Conservation (phyloP, 352 stramenopile species). For the Thalassiosira ordinaria region DNA sequence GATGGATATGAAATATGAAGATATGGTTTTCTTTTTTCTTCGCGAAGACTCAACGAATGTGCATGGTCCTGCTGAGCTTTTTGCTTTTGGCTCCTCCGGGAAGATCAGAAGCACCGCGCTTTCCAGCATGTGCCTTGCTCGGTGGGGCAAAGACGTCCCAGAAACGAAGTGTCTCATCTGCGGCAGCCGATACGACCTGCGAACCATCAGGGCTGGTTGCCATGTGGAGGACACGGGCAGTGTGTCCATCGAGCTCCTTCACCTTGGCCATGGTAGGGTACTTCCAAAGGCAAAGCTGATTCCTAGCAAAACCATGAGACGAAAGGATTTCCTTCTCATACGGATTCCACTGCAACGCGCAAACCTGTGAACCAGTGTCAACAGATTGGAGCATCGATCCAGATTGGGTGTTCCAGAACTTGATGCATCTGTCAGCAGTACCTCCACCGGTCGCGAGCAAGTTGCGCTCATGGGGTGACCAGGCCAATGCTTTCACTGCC, state of each 20-base stretch:
- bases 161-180: slow-evolving; percentile 99
- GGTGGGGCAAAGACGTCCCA: slow-evolving; percentile 97
- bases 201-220: slow-evolving; percentile 90
- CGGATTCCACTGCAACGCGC: slow-evolving; percentile 92
- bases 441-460: slow-evolving; percentile 96
- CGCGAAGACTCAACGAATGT: slow-evolving; percentile 66
- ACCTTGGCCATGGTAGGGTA: slow-evolving; percentile 98
- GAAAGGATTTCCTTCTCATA: slow-evolving; percentile 93
- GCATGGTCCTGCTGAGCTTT: slow-evolving; percentile 73
- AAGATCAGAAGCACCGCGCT: slow-evolving; percentile 52
- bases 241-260: slow-evolving; percentile 97
- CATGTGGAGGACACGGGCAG: slow-evolving; percentile 76
- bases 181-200: slow-evolving; percentile 95
- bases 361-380: slow-evolving; percentile 98
- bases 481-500: slow-evolving; percentile 99
- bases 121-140: slow-evolving; percentile 54
- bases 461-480: slow-evolving; percentile 97
- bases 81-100: slow-evolving; percentile 58
- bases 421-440: slow-evolving; percentile 99
- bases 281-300: slow-evolving; percentile 99
- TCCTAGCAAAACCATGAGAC: slow-evolving; percentile 97
- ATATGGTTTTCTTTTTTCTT: slow-evolving; percentile 7
- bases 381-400: slow-evolving; percentile 93
- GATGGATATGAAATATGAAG: slow-evolving; percentile 12
- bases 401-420: slow-evolving; percentile 98